Conservation (phyloP, 305 asterid genomes). For the Caryopteris hybrid region DNA sequence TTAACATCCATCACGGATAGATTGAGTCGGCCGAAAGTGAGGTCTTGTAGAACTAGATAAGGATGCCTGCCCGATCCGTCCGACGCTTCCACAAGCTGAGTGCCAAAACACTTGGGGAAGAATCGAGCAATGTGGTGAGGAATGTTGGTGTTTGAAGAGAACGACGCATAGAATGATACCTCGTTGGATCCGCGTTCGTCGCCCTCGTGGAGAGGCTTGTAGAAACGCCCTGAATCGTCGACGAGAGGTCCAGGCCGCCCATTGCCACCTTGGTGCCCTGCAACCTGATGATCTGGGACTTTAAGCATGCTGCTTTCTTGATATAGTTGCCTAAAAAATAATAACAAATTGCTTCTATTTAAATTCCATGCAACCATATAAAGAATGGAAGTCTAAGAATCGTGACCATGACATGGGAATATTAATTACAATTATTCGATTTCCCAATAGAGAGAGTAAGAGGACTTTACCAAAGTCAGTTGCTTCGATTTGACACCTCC, state of each 20-base stretch:
- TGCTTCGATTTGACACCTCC: too few species aligned
- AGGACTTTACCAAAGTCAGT: too few species aligned
- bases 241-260: slow-evolving; percentile 82
- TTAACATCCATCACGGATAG: slow-evolving; percentile 69
- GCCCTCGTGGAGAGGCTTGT: slow-evolving; percentile 91
- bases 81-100: slow-evolving; percentile 64
- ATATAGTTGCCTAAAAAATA: too few species aligned
- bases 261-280: slow-evolving; percentile 64
- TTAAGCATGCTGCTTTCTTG: slow-evolving; percentile 47
- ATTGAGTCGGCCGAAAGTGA: slow-evolving; percentile 27
- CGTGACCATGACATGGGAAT: too few species aligned
- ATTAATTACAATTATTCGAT: too few species aligned
- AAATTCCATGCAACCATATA: too few species aligned
- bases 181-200: slow-evolving; percentile 69
- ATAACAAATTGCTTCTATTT: too few species aligned
- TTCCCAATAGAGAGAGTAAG: too few species aligned
- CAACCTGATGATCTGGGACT: slow-evolving; percentile 82
- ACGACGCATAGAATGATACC: slow-evolving; percentile 55
- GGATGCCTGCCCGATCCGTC: slow-evolving; percentile 60
- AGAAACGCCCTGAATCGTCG: slow-evolving; percentile 81
- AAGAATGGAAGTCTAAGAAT: too few species aligned
- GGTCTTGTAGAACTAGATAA: slow-evolving; percentile 55
- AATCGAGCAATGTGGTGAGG: slow-evolving; percentile 48
- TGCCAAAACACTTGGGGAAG: slow-evolving; percentile 66
- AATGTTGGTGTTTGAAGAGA: slow-evolving; percentile 45